A percentile compares a stretch with the other conserved stretches of the same genome.
Conservation (phyloP, 768 basidiomycete species). For the Termitomyces sp. region DNA sequence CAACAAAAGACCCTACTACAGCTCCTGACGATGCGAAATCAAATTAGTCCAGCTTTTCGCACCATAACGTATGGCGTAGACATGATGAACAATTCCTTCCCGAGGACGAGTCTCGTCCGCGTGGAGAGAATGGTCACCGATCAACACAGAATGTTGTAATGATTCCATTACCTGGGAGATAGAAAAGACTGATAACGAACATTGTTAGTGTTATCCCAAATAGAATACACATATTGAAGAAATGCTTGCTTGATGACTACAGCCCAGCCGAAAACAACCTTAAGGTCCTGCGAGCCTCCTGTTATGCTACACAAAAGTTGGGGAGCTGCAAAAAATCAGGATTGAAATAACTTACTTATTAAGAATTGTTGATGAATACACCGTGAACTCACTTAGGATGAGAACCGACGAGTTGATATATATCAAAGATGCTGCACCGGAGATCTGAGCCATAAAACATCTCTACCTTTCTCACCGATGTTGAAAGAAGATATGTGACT, state of each 20-base stretch:
- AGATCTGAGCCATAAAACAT: slow-evolving; percentile 26
- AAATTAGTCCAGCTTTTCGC: no score
- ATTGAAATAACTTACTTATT: slow-evolving; percentile 36
- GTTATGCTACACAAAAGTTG: slow-evolving; percentile 41
- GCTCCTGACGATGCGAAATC: no score
- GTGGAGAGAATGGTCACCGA: no score
- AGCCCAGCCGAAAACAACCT: slow-evolving; percentile 73
- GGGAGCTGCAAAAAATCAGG: background rate
- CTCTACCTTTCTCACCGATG: background rate
- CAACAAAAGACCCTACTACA: slow-evolving; percentile 39
- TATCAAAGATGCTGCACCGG: slow-evolving; percentile 37
- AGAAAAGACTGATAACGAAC: slow-evolving; percentile 24
- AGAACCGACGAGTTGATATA: background rate
- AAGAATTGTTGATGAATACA: slow-evolving; percentile 74
- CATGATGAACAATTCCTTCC: no score
- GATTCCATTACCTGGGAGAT: slow-evolving; percentile 24
- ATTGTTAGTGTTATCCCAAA: no score
- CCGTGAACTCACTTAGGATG: slow-evolving; percentile 45
- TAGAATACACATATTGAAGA: background rate
- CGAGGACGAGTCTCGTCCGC: no score
- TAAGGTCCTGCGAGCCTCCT: slow-evolving; percentile 42
- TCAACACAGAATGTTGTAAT: no score
- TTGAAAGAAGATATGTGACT: slow-evolving; percentile 15
- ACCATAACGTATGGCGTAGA: background rate
- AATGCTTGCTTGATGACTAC: slow-evolving; percentile 68